These are phyloP conservation scores for Rhodotorula taiwanensis DNA, from an alignment of 768 basidiomycete genomes.

Conservation along the genomic window DNA sequence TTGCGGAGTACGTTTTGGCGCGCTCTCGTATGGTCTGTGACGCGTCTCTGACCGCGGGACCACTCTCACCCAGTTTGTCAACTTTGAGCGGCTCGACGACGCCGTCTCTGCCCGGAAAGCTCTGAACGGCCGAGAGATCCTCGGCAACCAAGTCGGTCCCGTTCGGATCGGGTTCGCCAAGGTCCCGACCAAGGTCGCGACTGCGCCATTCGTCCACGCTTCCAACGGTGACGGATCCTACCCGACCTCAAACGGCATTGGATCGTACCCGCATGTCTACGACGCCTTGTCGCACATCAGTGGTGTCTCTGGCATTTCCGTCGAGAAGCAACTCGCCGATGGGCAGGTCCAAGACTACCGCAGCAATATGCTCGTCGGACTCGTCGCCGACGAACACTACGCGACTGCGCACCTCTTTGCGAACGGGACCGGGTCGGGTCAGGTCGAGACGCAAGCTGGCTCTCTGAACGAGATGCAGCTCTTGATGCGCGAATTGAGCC, in stretches of 20 bases:
- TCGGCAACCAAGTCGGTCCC: slow-evolving; percentile 92
- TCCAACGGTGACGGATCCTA: slow-evolving; percentile 2
- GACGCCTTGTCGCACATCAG: slow-evolving; percentile 78
- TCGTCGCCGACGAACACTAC: slow-evolving; percentile 32
- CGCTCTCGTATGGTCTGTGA: too few species aligned
- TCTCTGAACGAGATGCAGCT: slow-evolving; percentile 83
- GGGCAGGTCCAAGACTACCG: slow-evolving; percentile 83
- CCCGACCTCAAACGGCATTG: not conserved
- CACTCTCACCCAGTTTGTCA: slow-evolving; percentile 53
- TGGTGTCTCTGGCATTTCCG: slow-evolving; percentile 84
- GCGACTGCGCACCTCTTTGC: slow-evolving; percentile 52
- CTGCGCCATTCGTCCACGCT: not conserved
- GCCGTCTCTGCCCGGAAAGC: slow-evolving; percentile 93
- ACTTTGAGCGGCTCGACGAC: slow-evolving; percentile 94
- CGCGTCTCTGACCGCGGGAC: slow-evolving; percentile 6
- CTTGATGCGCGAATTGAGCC: slow-evolving; percentile 87
- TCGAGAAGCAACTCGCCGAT: slow-evolving; percentile 88
- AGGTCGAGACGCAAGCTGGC: slow-evolving; percentile 38
- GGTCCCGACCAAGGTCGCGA: slow-evolving; percentile 68
- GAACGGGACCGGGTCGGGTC: slow-evolving; percentile 46
- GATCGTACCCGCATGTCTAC: slow-evolving; percentile 56
- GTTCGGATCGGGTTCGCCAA: slow-evolving; percentile 91
- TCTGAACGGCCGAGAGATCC: slow-evolving; percentile 87
- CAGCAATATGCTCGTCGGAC: slow-evolving; percentile 66
- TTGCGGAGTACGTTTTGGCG: slow-evolving; percentile 61